These are phyloP conservation scores for Volutella citrinella DNA, from an alignment of 2,329 filamentous ascomycete species.

Conservation along the genomic window DNA sequence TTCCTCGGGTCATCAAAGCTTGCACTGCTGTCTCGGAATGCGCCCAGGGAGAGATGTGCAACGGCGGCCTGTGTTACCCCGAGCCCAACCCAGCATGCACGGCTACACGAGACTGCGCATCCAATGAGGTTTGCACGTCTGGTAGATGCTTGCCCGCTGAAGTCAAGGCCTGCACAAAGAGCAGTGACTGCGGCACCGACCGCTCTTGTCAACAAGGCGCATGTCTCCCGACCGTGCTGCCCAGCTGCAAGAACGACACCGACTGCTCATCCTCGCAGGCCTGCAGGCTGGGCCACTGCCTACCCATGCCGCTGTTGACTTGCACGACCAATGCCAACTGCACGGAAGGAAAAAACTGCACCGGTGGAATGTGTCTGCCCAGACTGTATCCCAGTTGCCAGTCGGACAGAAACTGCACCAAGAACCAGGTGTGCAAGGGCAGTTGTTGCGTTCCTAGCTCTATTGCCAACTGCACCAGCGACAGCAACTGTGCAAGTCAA, in stretches of 20 bases:
- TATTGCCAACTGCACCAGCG: neutral
- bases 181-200: too few species aligned
- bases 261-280: constrained; percentile 1
- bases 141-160: too few species aligned
- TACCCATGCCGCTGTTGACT: neutral
- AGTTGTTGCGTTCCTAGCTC: constrained; percentile 2
- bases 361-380: constrained; percentile 4
- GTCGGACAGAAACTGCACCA: neutral
- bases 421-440: neutral
- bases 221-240: constrained; percentile 4
- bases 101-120: too few species aligned
- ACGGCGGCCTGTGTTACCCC: constrained; percentile 1
- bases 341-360: constrained; percentile 1
- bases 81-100: neutral
- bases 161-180: too few species aligned
- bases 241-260: neutral
- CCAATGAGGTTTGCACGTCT: neutral
- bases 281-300: constrained; percentile 4
- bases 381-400: constrained; percentile 1
- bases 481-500: neutral
- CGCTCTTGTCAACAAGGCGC: constrained; percentile 4
- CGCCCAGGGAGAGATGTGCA: neutral
- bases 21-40: neutral
- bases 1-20: neutral
- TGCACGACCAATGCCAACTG: constrained; percentile 2